A percentile compares a stretch with the other conserved stretches of the same genome.
Evolutionary conservation across 2,329 filamentous ascomycete species (phyloP).

Genomic region (Dactylellina cionopaga): DNA sequence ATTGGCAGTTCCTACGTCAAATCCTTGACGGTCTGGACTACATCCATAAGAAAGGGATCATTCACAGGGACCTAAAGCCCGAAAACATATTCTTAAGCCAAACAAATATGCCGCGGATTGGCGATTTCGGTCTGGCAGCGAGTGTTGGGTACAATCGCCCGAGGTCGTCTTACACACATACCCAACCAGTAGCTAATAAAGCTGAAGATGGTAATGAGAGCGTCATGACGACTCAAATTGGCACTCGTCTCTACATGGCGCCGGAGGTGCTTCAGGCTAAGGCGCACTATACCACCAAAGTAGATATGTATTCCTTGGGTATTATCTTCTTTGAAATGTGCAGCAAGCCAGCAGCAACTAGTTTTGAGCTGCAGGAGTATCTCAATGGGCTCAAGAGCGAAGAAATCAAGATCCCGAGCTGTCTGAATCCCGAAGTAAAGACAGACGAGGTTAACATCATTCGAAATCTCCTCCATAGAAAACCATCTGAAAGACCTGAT

Average conservation of each 20-base stretch:
- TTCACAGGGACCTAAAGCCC: constrained; percentile 94
- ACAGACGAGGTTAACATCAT: constrained; percentile 36
- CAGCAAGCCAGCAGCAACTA: constrained; percentile 59
- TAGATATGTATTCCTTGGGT: constrained; percentile 97
- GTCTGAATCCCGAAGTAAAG: constrained; percentile 40
- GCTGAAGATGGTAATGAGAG: constrained; percentile 50
- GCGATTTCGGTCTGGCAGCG: constrained; percentile 94
- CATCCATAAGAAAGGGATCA: constrained; percentile 89
- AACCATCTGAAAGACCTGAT: constrained; percentile 44
- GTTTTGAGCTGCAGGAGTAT: constrained; percentile 67
- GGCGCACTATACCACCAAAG: constrained; percentile 87
- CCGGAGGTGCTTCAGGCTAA: constrained; percentile 83
- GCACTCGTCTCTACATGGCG: constrained; percentile 89
- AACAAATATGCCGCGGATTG: constrained; percentile 89
- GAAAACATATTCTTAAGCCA: constrained; percentile 98
- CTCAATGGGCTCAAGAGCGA: constrained; percentile 39
- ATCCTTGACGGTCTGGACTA: constrained; percentile 88
- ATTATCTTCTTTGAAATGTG: constrained; percentile 99
- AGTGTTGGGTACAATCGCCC: constrained; percentile 78
- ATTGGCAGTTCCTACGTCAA: constrained; percentile 91
- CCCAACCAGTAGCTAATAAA: constrained; percentile 6
- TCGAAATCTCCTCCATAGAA: constrained; percentile 33
- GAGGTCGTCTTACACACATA: constrained; percentile 62
- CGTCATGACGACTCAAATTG: constrained; percentile 67
- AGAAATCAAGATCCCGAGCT: constrained; percentile 43